Conservation (phyloP, 495 filamentous ascomycete genomes). For the Podospora anserina region DNA sequence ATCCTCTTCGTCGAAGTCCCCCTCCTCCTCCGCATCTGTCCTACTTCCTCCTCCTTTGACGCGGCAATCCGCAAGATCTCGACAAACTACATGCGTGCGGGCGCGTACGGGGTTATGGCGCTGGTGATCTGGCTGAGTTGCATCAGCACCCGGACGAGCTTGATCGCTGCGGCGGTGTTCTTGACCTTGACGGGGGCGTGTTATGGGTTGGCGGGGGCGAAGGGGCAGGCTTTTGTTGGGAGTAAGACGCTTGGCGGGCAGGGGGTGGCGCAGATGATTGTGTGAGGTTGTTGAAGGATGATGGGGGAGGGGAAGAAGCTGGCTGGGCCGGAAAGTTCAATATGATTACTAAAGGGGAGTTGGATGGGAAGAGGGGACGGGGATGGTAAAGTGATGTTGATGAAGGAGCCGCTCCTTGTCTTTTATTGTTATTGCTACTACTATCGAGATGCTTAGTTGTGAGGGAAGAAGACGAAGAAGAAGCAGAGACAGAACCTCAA, state of each 20-base stretch:
- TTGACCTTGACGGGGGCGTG: conserved; percentile 73
- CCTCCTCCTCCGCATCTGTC: conserved; percentile 94
- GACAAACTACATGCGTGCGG: conserved; percentile 96
- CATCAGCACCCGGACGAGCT: conserved; percentile 57
- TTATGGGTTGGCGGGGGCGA: conserved; percentile 80
- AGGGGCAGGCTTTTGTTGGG: conserved; percentile 89
- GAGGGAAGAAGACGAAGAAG: background rate
- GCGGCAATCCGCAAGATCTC: conserved; percentile 85
- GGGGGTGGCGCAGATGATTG: conserved; percentile 98
- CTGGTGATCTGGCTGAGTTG: conserved; percentile 77
- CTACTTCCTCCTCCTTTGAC: conserved; percentile 87
- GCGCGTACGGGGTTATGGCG: conserved; percentile 78
- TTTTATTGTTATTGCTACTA: background rate
- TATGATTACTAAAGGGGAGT: conserved; percentile 8
- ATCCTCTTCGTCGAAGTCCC: conserved; percentile 97
- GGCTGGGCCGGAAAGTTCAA: background rate
- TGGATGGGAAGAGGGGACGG: background rate
- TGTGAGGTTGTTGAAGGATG: conserved; percentile 48
- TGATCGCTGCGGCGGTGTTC: conserved; percentile 84
- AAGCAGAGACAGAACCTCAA: background rate
- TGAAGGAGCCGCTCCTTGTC: background rate
- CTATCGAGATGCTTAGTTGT: background rate
- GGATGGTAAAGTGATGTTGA: background rate
- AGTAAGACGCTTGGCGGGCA: conserved; percentile 96
- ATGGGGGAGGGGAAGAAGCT: conserved; percentile 19